These are phyloP conservation scores for Wickerhamiella pararugosa DNA, from an alignment of 1,139 yeast species.

Conservation along the genomic window DNA sequence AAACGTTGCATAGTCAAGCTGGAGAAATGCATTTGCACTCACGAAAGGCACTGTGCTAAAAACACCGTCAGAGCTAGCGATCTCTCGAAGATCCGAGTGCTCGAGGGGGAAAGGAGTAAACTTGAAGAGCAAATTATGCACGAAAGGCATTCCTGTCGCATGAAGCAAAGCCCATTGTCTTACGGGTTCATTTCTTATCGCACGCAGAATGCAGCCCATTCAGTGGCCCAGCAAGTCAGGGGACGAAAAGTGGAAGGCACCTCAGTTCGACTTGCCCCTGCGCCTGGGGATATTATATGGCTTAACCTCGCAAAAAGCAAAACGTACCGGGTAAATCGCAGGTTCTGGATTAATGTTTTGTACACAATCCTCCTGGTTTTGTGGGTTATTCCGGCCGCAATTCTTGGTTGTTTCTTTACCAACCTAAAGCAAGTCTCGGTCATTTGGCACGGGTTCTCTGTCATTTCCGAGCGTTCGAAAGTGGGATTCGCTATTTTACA, in stretches of 20 bases:
- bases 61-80: too few species aligned
- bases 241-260: constrained; percentile 13
- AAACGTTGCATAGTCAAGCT: constrained; percentile 18
- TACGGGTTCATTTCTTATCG: constrained; percentile 28
- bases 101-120: constrained; percentile 13
- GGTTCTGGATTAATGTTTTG: constrained; percentile 24
- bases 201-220: constrained; percentile 20
- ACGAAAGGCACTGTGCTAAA: too few species aligned
- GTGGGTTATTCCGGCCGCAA: constrained; percentile 31
- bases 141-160: constrained; percentile 16
- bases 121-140: constrained; percentile 20
- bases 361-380: constrained; percentile 21
- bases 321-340: constrained; percentile 22
- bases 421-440: constrained; percentile 26
- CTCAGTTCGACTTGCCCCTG: constrained; percentile 22
- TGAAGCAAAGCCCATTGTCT: constrained; percentile 15
- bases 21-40: constrained; percentile 18
- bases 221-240: constrained; percentile 16
- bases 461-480: constrained; percentile 20
- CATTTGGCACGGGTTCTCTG: constrained; percentile 24
- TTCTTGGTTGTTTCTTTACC: constrained; percentile 28
- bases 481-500: constrained; percentile 26
- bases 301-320: constrained; percentile 21
- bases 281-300: constrained; percentile 28
- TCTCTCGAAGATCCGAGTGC: too few species aligned